Evolutionary conservation across 345 rosid genomes (phyloP), one percentile per base, ranked within the genome.

Genomic region (Eutrema heterophyllum): DNA sequence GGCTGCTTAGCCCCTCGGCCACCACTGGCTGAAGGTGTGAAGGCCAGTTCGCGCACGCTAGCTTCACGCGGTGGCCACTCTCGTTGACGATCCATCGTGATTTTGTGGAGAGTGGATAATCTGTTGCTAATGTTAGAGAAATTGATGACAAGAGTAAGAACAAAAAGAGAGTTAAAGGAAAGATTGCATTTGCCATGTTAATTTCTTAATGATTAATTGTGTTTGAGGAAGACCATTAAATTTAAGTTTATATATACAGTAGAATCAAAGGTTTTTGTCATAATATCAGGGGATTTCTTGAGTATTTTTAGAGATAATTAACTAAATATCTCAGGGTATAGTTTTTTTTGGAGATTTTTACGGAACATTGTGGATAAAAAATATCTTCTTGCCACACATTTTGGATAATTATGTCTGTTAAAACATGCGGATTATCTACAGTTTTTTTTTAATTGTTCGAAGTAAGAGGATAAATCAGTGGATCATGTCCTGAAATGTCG

Each of bases 1-100:
- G 90, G 80, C 83, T 88, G 86, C 83, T 80, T 2, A 91, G 82
- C 11, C 95, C 97, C 78, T 91, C 95, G 3, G 97, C 95, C 40
- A 91, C 86, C 59, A 87, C 76, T 9, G 85, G 56, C 11, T 84
- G 74, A 1, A 88, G 85, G 74, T 91, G 97, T 7, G 93, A 73
- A 15, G 80, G 87, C 96, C 91, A 88, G 71, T 86, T 90, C 35
- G 80, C 79, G 76, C 93, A 89, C 0, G 89, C 87, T 27, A 88
- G 80, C 87, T 89, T 89, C 74, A 88, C 89, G 14, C 92, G 82
- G 45, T 64, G 78, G 32, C 86, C 86, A 0, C 53, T 59, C 59
- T 78, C 71, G 71, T 86, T 85, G 29, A 88, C 80, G 66, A 86
- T 76, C 93, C 93, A 88, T 58, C 90, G 74, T 2, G 84, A 80